Conservation (phyloP, 306 rosid genomes). For the Citrullus mucosospermus region DNA sequence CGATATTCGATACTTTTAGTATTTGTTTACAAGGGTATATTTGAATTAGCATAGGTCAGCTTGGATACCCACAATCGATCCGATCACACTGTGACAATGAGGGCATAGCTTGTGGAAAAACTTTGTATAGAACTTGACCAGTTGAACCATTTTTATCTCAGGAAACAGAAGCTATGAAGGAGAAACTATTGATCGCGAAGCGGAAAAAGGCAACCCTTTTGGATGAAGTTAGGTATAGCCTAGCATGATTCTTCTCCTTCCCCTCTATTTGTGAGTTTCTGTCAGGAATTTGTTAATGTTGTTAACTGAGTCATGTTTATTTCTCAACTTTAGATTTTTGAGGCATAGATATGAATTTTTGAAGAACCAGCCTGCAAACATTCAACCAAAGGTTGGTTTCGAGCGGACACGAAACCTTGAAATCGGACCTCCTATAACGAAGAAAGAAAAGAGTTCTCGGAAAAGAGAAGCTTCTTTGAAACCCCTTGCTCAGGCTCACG, state of each 20-base stretch:
- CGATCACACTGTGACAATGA: neutral
- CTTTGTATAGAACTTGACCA: slow-evolving; percentile 7
- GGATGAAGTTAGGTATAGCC: slow-evolving; percentile 66
- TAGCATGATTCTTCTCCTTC: neutral
- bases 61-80: neutral
- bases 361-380: slow-evolving; percentile 27
- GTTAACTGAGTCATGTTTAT: neutral
- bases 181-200: slow-evolving; percentile 35
- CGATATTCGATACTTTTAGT: neutral
- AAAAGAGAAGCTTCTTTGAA: slow-evolving; percentile 34
- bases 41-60: neutral
- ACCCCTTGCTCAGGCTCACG: neutral
- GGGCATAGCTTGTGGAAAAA: neutral
- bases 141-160: slow-evolving; percentile 14
- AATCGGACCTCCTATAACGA: slow-evolving; percentile 12
- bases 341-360: slow-evolving; percentile 51
- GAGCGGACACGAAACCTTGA: slow-evolving; percentile 24
- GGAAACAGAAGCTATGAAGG: slow-evolving; percentile 57
- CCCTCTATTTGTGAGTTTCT: neutral
- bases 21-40: neutral
- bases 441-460: slow-evolving; percentile 33
- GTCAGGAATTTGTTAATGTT: neutral
- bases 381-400: slow-evolving; percentile 26
- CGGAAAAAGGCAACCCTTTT: slow-evolving; percentile 41
- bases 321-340: slow-evolving; percentile 42